Percentiles rank a stretch among this genome's conserved stretches.
Conservation (phyloP, 2,329 filamentous ascomycete species). For the Ascochyta rabiei region DNA sequence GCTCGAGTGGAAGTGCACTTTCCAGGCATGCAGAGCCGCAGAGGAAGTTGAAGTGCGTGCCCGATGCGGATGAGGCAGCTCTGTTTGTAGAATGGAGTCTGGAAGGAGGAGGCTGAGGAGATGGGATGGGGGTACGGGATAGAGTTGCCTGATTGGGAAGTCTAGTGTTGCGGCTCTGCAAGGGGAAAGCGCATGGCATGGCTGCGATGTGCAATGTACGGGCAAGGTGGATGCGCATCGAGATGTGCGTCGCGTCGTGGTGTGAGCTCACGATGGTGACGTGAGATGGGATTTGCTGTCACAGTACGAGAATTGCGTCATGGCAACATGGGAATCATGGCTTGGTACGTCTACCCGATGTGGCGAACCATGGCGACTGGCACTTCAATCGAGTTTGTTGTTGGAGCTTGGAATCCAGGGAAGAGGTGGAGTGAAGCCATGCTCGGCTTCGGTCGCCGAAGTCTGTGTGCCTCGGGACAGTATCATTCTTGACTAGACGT, state of each 20-base stretch:
- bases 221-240: not conserved
- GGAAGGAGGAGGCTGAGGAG: too few species aligned
- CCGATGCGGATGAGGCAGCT: not conserved
- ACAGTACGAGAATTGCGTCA: conserved; percentile 1
- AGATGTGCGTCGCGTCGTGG: not conserved
- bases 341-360: too few species aligned
- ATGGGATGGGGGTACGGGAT: too few species aligned
- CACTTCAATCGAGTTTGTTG: not conserved
- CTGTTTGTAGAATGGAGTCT: too few species aligned
- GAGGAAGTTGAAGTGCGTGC: not conserved
- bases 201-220: not conserved
- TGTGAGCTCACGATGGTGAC: not conserved
- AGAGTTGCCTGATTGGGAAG: not conserved
- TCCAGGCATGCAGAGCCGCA: conserved; percentile 2
- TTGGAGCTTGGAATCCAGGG: not conserved
- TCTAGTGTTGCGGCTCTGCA: conserved; percentile 12
- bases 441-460: too few species aligned
- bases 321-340: not conserved
- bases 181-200: not conserved
- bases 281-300: conserved; percentile 6
- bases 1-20: conserved; percentile 6
- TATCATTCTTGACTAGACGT: too few species aligned
- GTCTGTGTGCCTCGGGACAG: too few species aligned
- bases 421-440: not conserved
- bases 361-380: not conserved